Conservation (phyloP, 2,329 filamentous ascomycete species). For the Penicillium fuscoglaucum region DNA sequence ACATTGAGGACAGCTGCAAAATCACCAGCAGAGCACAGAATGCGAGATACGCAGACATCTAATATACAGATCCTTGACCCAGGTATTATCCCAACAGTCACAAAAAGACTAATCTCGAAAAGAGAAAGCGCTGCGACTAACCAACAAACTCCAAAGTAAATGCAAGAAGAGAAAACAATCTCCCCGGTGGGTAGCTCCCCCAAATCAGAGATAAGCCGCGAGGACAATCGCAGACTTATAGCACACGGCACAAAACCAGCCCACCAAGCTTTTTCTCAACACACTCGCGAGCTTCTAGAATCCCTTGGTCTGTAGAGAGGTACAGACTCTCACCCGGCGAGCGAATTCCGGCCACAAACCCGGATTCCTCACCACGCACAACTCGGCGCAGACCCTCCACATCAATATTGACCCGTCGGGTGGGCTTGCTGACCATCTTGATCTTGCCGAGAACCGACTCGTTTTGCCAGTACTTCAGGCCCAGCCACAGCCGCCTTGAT, state of each 20-base stretch:
- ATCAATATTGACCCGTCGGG: slow-evolving; percentile 67
- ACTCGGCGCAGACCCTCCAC: slow-evolving; percentile 63
- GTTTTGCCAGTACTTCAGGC: slow-evolving; percentile 85
- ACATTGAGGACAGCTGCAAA: slow-evolving; percentile 15
- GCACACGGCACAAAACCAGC: slow-evolving; percentile 70
- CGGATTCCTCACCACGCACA: slow-evolving; percentile 65
- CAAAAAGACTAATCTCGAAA: slow-evolving; percentile 32
- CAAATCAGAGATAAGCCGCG: slow-evolving; percentile 7
- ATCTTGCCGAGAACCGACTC: slow-evolving; percentile 73
- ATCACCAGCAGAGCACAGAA: slow-evolving; percentile 21
- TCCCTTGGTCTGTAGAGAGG: slow-evolving; percentile 71
- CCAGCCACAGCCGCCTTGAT: slow-evolving; percentile 76
- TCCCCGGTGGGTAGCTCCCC: slow-evolving; percentile 17
- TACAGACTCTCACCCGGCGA: slow-evolving; percentile 81
- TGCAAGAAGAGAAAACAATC: slow-evolving; percentile 31
- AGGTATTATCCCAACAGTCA: slow-evolving; percentile 37
- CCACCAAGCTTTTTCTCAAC: slow-evolving; percentile 80
- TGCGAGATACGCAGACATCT: slow-evolving; percentile 33
- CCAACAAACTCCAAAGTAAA: slow-evolving; percentile 41
- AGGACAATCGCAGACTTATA: slow-evolving; percentile 33
- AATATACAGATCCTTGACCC: slow-evolving; percentile 38
- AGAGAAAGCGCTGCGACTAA: slow-evolving; percentile 36
- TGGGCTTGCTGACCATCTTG: slow-evolving; percentile 70
- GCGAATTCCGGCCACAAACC: slow-evolving; percentile 69
- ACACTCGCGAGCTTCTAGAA: slow-evolving; percentile 80